Percentiles rank a stretch among this genome's conserved stretches.
These are phyloP conservation scores for Psilocybe sp. DNA, from an alignment of 768 basidiomycete genomes.

Conservation along the genomic window DNA sequence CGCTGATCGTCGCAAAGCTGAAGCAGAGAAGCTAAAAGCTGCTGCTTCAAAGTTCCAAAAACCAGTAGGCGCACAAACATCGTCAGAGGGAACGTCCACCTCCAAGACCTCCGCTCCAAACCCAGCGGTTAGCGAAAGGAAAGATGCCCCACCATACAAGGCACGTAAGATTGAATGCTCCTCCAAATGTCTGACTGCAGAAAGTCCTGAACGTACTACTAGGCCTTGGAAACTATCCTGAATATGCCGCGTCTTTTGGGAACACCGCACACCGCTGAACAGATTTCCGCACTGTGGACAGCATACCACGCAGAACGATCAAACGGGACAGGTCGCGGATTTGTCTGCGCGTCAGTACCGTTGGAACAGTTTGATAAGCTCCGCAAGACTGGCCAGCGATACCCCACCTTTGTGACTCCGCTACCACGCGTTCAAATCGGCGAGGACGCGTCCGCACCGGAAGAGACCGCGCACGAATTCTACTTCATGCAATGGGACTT, in stretches of 20 bases:
- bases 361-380: slow-evolving; percentile 70
- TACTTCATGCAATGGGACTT: slow-evolving; percentile 91
- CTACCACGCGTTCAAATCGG: slow-evolving; percentile 50
- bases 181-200: not conserved
- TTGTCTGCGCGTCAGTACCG: slow-evolving; percentile 81
- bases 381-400: slow-evolving; percentile 56
- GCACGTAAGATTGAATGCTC: slow-evolving; percentile 4
- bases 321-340: slow-evolving; percentile 77
- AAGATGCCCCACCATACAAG: slow-evolving; percentile 20
- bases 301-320: slow-evolving; percentile 84
- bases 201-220: slow-evolving; percentile 2
- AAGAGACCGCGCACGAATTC: slow-evolving; percentile 64
- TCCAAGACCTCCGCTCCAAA: not conserved
- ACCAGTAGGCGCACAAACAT: not conserved
- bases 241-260: slow-evolving; percentile 70
- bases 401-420: slow-evolving; percentile 82
- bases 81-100: not conserved
- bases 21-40: slow-evolving; percentile 22
- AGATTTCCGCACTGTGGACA: slow-evolving; percentile 84
- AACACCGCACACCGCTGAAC: slow-evolving; percentile 65
- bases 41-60: slow-evolving; percentile 12
- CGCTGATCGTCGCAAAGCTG: slow-evolving; percentile 16
- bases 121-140: slow-evolving; percentile 13
- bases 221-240: slow-evolving; percentile 83
- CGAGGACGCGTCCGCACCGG: slow-evolving; percentile 24